A percentile compares a stretch with the other conserved stretches of the same genome.
Conservation (phyloP, 176 grass and related monocot species). For the Saccharum spontaneum region DNA sequence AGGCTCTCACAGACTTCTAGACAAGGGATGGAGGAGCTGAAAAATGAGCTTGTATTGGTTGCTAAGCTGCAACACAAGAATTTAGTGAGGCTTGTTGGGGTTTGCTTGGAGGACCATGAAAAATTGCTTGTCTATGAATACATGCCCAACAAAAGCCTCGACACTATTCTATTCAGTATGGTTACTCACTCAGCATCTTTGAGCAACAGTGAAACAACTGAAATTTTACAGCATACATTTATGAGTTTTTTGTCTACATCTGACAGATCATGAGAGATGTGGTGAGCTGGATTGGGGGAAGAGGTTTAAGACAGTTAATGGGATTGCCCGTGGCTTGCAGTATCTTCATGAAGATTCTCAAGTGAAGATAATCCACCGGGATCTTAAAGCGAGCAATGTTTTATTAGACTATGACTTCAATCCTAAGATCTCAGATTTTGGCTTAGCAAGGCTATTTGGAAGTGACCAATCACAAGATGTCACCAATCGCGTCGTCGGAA, state of each 20-base stretch:
- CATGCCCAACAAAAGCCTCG: constrained; percentile 82
- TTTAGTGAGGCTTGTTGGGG: constrained; percentile 73
- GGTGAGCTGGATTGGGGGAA: constrained; percentile 49
- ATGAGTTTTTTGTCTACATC: constrained; percentile 1
- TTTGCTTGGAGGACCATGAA: constrained; percentile 77
- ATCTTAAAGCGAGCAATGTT: constrained; percentile 58
- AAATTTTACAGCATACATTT: constrained; percentile 9
- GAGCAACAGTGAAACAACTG: constrained; percentile 5
- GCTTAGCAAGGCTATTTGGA: constrained; percentile 61
- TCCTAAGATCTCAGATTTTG: constrained; percentile 84
- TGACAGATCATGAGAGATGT: constrained; percentile 45
- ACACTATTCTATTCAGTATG: constrained; percentile 73
- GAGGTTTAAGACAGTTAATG: constrained; percentile 56
- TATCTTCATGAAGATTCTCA: constrained; percentile 91
- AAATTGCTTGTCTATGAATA: constrained; percentile 66
- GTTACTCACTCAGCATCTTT: not conserved
- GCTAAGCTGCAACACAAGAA: constrained; percentile 85
- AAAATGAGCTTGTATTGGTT: constrained; percentile 66
- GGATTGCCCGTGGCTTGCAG: constrained; percentile 66
- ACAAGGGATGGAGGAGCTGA: constrained; percentile 69
- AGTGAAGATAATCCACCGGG: constrained; percentile 66
- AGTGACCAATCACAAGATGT: constrained; percentile 56
- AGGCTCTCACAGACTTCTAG: constrained; percentile 58
- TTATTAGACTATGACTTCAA: constrained; percentile 48
- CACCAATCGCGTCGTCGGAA: constrained; percentile 60